phyloP scores from a whole-genome alignment of 192 early-diverging fungal genomes.

The Podochytrium sp. region DNA sequence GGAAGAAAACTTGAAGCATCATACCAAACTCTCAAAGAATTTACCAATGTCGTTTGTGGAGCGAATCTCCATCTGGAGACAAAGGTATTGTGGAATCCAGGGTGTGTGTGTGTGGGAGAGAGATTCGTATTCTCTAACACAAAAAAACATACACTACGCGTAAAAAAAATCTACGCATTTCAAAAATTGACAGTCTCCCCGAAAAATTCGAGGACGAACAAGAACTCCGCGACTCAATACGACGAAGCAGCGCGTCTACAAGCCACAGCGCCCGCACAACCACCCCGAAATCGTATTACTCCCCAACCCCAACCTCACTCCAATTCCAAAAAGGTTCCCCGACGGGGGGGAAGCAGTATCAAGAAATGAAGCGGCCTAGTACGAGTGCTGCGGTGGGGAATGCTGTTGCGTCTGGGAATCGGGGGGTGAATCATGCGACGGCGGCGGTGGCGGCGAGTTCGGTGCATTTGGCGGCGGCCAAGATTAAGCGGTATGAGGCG shows the following conservation, averaged over 20 bases:
- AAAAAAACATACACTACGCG: neutral
- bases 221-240: slow-evolving; percentile 5
- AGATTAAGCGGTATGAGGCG: slow-evolving; percentile 4
- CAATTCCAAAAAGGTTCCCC: neutral
- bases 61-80: slow-evolving; percentile 23
- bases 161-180: too few species aligned
- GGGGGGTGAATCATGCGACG: too few species aligned
- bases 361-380: neutral
- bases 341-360: neutral
- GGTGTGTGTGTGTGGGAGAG: too few species aligned
- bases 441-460: neutral
- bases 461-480: neutral
- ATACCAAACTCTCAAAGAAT: slow-evolving; percentile 6
- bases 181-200: slow-evolving; percentile 4
- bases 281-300: neutral
- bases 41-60: slow-evolving; percentile 27
- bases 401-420: neutral
- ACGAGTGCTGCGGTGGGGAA: neutral
- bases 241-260: neutral
- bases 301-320: neutral
- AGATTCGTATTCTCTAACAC: too few species aligned
- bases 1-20: slow-evolving; percentile 20
- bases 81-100: too few species aligned
- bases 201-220: slow-evolving; percentile 19
- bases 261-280: neutral